phyloP scores from a whole-genome alignment of 148 eudicot genomes.

The Rhododendron simsii region DNA sequence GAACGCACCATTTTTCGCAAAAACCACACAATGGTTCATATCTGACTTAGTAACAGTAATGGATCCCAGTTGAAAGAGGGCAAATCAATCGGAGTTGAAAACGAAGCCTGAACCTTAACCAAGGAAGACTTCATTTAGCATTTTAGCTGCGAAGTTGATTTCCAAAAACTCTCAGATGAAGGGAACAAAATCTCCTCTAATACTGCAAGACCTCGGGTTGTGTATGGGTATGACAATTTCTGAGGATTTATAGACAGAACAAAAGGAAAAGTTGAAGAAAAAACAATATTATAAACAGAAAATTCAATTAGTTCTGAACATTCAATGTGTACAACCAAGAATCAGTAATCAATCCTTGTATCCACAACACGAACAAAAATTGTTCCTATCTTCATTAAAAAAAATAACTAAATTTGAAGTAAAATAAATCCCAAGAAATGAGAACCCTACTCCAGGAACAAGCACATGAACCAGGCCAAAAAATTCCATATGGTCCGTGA shows the following conservation, averaged over 20 bases:
- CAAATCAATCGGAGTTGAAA: neutral
- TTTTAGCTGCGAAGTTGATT: neutral
- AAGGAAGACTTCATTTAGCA: neutral
- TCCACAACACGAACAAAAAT: neutral
- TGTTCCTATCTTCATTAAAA: neutral
- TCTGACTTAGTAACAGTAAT: neutral
- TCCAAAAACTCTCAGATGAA: neutral
- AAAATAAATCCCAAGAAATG: neutral
- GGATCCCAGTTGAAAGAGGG: neutral
- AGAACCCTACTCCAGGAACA: conserved; percentile 9
- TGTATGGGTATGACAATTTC: neutral
- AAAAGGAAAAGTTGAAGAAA: neutral
- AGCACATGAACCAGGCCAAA: conserved; percentile 8
- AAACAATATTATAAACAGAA: neutral
- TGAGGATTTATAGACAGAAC: neutral
- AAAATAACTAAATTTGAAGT: neutral
- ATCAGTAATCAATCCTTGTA: neutral
- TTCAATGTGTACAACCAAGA: neutral
- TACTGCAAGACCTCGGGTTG: neutral
- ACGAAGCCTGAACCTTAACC: neutral
- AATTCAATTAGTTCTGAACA: neutral
- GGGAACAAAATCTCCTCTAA: neutral
- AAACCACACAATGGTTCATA: neutral
- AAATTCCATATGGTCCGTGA: neutral
- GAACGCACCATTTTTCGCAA: neutral